phyloP scores from a whole-genome alignment of 2,329 filamentous ascomycete species.

The Xylariaceae sp. region DNA sequence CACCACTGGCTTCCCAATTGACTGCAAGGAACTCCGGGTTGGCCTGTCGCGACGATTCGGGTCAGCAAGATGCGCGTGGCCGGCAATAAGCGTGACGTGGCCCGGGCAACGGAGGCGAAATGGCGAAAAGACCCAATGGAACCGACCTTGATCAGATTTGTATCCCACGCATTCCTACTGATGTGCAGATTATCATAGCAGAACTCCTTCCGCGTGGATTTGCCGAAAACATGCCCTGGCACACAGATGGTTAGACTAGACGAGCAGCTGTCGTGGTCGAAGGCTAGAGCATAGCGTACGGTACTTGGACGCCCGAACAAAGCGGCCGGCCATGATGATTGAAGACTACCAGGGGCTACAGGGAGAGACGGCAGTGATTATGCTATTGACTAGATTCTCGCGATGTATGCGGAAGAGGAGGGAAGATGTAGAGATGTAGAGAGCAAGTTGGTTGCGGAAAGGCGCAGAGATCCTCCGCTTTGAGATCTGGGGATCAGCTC shows the following conservation, averaged over 20 bases:
- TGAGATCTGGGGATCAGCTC: conserved; percentile 4
- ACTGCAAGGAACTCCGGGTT: conserved; percentile 95
- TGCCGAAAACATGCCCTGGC: conserved; percentile 95
- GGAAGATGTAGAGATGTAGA: neutral
- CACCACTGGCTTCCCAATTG: conserved; percentile 96
- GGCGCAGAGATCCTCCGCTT: conserved; percentile 7
- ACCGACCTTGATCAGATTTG: conserved; percentile 87
- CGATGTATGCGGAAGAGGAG: conserved; percentile 1
- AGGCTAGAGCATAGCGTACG: conserved; percentile 40
- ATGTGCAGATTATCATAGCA: conserved; percentile 98
- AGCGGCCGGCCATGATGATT: conserved; percentile 59
- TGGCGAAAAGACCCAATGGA: neutral
- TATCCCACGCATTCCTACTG: conserved; percentile 98
- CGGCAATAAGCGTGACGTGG: conserved; percentile 1
- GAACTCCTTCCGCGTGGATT: conserved; percentile 90
- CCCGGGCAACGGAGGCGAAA: neutral
- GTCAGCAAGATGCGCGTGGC: conserved; percentile 18
- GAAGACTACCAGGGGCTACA: neutral
- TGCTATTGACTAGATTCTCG: neutral
- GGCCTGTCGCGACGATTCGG: conserved; percentile 50
- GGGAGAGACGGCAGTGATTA: conserved; percentile 4
- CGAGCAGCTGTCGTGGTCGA: conserved; percentile 19
- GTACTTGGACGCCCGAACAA: conserved; percentile 65
- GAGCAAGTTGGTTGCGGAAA: conserved; percentile 5
- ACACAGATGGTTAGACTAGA: conserved; percentile 23